phyloP scores from a whole-genome alignment of 1,284 basidiomycete genomes.

The Ceratobasidium papillatum region DNA sequence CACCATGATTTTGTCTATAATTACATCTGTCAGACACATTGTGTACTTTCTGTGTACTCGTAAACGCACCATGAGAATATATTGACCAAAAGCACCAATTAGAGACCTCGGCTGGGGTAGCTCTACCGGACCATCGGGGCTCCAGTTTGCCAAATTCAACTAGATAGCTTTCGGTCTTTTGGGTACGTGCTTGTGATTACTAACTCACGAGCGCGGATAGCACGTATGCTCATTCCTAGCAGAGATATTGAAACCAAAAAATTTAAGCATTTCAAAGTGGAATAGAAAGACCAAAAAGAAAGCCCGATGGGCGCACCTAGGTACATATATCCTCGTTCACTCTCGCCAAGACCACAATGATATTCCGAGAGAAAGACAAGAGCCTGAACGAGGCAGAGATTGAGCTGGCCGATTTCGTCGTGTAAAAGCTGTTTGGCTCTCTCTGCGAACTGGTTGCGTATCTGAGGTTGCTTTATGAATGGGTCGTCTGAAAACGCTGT shows the following conservation, averaged over 20 bases:
- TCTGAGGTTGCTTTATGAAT: not conserved
- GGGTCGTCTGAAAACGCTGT: slow-evolving; percentile 1
- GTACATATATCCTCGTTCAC: slow-evolving; percentile 4
- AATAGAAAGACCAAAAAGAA: not conserved
- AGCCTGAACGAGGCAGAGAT: not conserved
- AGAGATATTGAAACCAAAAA: not conserved
- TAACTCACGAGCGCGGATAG: not conserved
- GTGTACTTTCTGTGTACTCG: no score
- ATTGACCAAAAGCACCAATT: slow-evolving; percentile 15
- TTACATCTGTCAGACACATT: not conserved
- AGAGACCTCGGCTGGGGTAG: not conserved
- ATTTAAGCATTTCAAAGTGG: not conserved
- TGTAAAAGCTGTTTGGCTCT: not conserved
- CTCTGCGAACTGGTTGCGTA: not conserved
- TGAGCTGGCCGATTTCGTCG: not conserved
- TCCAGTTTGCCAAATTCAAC: not conserved
- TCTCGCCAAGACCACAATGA: not conserved
- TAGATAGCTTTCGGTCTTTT: not conserved
- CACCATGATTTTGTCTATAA: not conserved
- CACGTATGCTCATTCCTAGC: slow-evolving; percentile 2
- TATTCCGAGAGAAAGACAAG: slow-evolving; percentile 14
- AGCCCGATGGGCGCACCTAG: not conserved
- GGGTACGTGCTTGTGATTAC: no score
- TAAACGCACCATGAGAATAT: not conserved
- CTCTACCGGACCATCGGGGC: no score